These are phyloP conservation scores for Pseudogymnoascus sp. DNA, from an alignment of 2,329 filamentous ascomycete species.

Conservation along the genomic window DNA sequence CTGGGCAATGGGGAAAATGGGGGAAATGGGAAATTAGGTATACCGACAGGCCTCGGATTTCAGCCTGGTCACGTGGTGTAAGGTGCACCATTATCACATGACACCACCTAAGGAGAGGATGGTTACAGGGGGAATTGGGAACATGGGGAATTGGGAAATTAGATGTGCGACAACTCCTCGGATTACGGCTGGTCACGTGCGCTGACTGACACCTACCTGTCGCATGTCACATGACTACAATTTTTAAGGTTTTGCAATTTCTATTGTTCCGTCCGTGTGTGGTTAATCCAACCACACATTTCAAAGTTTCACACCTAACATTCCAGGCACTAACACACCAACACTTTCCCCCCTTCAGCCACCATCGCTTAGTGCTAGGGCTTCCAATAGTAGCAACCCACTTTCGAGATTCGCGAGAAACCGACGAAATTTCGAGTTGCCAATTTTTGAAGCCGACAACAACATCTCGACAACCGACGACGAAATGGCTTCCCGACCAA, in stretches of 20 bases:
- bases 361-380: slow-evolving; percentile 5
- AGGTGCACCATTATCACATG: neutral
- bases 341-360: neutral
- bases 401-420: slow-evolving; percentile 9
- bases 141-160: neutral
- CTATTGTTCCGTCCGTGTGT: neutral
- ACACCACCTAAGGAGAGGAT: neutral
- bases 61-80: neutral
- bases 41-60: neutral
- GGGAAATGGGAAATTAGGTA: neutral
- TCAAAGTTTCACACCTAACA: neutral
- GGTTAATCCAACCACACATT: neutral
- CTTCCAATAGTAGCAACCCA: slow-evolving; percentile 7
- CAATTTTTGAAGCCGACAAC: slow-evolving; percentile 17
- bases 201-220: too few relatives aligned
- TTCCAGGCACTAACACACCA: neutral
- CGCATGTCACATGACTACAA: neutral
- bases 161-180: neutral
- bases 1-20: neutral
- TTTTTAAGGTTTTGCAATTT: neutral
- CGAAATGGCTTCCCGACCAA: slow-evolving; percentile 86
- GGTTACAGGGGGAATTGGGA: too few relatives aligned
- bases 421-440: slow-evolving; percentile 9
- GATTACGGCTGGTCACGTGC: neutral
- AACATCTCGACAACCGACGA: slow-evolving; percentile 19